Base-by-base conservation (phyloP, 768 basidiomycete genomes). In the Rickenella mellea region DNA sequence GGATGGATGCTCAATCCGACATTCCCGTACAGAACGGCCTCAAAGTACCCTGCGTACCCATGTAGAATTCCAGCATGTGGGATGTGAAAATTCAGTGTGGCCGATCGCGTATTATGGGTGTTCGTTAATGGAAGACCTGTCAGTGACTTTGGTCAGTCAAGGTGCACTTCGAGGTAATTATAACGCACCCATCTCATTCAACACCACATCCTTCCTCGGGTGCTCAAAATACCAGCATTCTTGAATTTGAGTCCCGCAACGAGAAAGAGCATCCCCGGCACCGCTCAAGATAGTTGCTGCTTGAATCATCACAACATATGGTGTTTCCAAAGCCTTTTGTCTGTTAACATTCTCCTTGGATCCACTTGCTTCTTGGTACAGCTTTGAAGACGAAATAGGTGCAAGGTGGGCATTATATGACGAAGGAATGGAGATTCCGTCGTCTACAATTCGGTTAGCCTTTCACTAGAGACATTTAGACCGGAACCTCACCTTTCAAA, bases 151-250 rank as follows among this genome's bases (percentile, higher is more conserved):
- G 28, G 11, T 17, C 11, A 21, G n/a, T n/a, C n/a, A n/a, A n/a
- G n/a, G n/a, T 41, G 11, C 10, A 37, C 21, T 22, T 28, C 27
- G 35, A 14, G 29, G 17, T 30, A 37, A 39, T 41, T 17, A 42
- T 36, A 40, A 41, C 65, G 44, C 48, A 86, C 91, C 90, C 61
- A 69, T 68, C 15, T 69, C 61, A 56, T 94, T 80, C 5, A 90
- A 62, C 0, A 85, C 75, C 1, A 80, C 70, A 55, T 94, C 89
- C 41, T 74, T 71, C 45, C 89, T 66, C 1, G 96, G 94, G 65
- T 99, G 96, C 49, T 87, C 88, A 59, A 98, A 99, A 48, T 86
- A 83, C 96, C 96, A 99, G 52, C 94, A 98, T 52, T 91, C 86
- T 60, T 98, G 96, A 27, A 96, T 71, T 49, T 78, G 77, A 2